Percentiles rank a stretch among this genome's conserved stretches.
phyloP scores from a whole-genome alignment of 345 rosid species.

The Carallia pectinifolia region DNA sequence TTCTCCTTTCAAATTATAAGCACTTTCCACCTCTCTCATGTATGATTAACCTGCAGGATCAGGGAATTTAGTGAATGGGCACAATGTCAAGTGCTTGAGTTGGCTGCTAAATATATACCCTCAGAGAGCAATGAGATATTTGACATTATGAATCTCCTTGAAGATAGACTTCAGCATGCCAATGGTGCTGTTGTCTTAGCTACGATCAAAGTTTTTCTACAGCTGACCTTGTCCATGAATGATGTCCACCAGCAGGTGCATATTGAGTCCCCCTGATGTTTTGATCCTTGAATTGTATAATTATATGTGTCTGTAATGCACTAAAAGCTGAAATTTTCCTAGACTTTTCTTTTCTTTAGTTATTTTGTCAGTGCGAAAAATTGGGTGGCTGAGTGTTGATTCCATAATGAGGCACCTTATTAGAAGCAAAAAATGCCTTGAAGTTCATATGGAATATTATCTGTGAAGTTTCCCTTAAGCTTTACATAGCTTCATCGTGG shows the following conservation, averaged over 20 bases:
- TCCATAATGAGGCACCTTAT: too few relatives aligned
- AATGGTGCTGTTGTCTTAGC: slow-evolving; percentile 99
- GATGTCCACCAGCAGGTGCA: slow-evolving; percentile 97
- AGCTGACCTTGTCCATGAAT: slow-evolving; percentile 85
- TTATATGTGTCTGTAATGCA: too few relatives aligned
- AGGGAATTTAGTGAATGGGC: slow-evolving; percentile 97
- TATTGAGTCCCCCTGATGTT: neutral
- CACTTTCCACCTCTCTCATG: neutral
- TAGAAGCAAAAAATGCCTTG: too few relatives aligned
- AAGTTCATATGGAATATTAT: too few relatives aligned
- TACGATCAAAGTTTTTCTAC: slow-evolving; percentile 79
- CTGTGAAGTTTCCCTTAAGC: too few relatives aligned
- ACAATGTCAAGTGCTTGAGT: slow-evolving; percentile 92
- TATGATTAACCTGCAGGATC: slow-evolving; percentile 56
- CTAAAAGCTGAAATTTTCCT: too few relatives aligned
- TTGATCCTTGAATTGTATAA: neutral
- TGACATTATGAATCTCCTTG: slow-evolving; percentile 98
- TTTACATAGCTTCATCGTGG: too few relatives aligned
- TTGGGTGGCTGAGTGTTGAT: too few relatives aligned
- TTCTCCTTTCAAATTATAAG: slow-evolving; percentile 1
- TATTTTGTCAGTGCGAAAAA: too few relatives aligned
- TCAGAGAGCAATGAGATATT: slow-evolving; percentile 85
- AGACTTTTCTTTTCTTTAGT: too few relatives aligned
- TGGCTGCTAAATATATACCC: slow-evolving; percentile 83
- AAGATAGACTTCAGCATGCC: slow-evolving; percentile 99